Evolutionary conservation across 2,329 filamentous ascomycete genomes (phyloP).

Genomic region (Calonectria pseudoreteaudii): DNA sequence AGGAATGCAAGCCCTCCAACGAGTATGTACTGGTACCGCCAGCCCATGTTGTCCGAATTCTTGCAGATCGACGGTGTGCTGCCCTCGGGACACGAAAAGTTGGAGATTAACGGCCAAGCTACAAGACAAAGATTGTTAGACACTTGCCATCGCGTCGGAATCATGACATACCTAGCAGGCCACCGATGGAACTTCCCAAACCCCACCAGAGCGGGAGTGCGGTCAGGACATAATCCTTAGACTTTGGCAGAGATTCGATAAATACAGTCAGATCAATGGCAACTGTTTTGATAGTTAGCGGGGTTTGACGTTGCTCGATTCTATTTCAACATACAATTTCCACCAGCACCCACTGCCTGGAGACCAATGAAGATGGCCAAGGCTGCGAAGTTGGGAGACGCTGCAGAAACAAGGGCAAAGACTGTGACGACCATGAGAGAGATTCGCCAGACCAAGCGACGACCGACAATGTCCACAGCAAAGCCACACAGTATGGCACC

Average conservation of each 20-base stretch:
- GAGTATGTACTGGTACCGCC: slow-evolving; percentile 13
- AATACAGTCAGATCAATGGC: slow-evolving; percentile 8
- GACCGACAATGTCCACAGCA: slow-evolving; percentile 10
- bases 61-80: background rate
- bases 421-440: slow-evolving; percentile 5
- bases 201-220: slow-evolving; percentile 12
- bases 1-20: background rate
- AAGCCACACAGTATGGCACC: slow-evolving; percentile 6
- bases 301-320: no score
- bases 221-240: slow-evolving; percentile 8
- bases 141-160: no score
- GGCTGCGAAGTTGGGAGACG: background rate
- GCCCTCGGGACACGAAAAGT: background rate
- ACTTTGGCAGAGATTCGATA: slow-evolving; percentile 11
- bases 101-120: slow-evolving; percentile 9
- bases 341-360: slow-evolving; percentile 1
- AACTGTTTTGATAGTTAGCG: background rate
- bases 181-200: background rate
- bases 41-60: slow-evolving; percentile 11
- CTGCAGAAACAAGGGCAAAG: slow-evolving; percentile 7
- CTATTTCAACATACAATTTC: slow-evolving; percentile 4
- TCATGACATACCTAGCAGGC: background rate
- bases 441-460: background rate
- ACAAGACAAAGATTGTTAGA: background rate
- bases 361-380: slow-evolving; percentile 6